Evolutionary conservation across 768 basidiomycete genomes (phyloP), one percentile per base, ranked within the genome.

Genomic region (Phylloporus rhodoxanthus): DNA sequence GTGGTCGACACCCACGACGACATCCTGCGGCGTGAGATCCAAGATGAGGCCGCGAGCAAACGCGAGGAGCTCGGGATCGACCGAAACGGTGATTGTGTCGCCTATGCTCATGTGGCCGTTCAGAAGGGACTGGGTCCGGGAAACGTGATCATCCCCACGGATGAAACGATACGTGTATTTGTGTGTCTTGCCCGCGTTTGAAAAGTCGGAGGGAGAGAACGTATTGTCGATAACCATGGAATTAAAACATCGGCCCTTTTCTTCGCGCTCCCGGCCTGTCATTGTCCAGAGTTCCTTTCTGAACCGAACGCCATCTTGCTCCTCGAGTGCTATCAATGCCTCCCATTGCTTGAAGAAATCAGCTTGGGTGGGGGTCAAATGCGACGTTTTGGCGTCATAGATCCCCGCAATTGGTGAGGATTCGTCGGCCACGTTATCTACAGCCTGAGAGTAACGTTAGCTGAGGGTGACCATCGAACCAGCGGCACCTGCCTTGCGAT

Each of bases 291-390:
- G 72, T 59, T 99, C 94, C 56, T 87, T 89, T 63, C 82, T 82
- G 71, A 91, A 93, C 17, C 88, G 77, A 9, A 85, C 70, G 13
- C 88, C 72, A 55, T 96, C 94, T 50, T 85, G 83, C 63, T 98
- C 96, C 65, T 99, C 96, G 4, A 83, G 62, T 2, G 90, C 75
- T 48, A 98, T 74, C 14, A 98, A 75, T 2, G 74, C 70, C 62
- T 99, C 96, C 96, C 96, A 99, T 57, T 80, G 76, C 59, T 81
- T 81, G 74, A 96, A 98, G 68, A 98, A 98, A 1, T 73, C 75
- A 0, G 74, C 66, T 38, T 95, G 90, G 0, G 63, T 20, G 0
- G 74, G 66, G 0, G 83, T 86, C 29, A 99, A 73, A 61, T 97
- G 93, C 0, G 80, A 77, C 0, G 91, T 94, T 68, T 89, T 92